phyloP scores from a whole-genome alignment of 169 alveolate species.

The Plasmodium sp. region DNA sequence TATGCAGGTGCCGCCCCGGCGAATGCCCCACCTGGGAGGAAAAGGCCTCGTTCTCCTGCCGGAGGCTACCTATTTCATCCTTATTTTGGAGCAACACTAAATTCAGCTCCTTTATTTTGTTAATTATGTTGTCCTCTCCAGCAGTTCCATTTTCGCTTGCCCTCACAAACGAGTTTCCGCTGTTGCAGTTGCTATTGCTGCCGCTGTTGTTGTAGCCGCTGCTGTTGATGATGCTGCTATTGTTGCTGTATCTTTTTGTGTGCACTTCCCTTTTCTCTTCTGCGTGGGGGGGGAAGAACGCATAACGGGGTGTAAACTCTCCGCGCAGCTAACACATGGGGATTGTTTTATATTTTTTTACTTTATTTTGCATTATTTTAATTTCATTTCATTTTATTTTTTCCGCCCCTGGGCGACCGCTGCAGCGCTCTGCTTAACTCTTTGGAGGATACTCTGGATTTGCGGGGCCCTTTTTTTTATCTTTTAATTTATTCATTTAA shows the following conservation, averaged over 20 bases:
- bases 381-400: neutral
- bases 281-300: neutral
- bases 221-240: neutral
- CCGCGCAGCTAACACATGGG: neutral
- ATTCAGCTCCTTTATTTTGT: conserved; percentile 54
- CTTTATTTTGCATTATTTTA: neutral
- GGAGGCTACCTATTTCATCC: conserved; percentile 35
- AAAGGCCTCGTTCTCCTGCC: conserved; percentile 45
- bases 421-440: conserved; percentile 25
- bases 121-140: conserved; percentile 40
- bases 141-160: neutral
- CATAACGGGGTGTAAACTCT: neutral
- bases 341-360: neutral
- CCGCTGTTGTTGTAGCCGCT: neutral
- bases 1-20: neutral
- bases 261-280: neutral
- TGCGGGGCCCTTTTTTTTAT: neutral
- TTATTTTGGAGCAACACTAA: conserved; percentile 21
- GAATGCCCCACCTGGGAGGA: conserved; percentile 39
- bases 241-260: neutral
- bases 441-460: conserved; percentile 24
- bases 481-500: conserved; percentile 48
- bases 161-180: neutral
- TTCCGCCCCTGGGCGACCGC: neutral
- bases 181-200: neutral